A percentile compares a stretch with the other conserved stretches of the same genome.
These are phyloP conservation scores for Tephrocybe sp. DNA, from an alignment of 768 basidiomycete genomes.

Conservation along the genomic window DNA sequence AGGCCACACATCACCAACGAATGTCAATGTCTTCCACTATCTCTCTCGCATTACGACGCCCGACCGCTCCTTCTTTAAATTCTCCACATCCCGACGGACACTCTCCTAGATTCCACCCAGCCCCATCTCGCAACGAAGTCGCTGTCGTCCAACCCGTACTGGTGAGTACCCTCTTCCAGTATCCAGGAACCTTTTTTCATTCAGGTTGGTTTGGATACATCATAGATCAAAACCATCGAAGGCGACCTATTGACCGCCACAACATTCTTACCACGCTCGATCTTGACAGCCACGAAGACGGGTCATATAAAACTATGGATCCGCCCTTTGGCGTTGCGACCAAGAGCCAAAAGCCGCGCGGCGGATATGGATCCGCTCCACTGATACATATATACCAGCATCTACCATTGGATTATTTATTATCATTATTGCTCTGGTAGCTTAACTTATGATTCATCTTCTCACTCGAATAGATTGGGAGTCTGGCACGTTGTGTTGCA, in stretches of 20 bases:
- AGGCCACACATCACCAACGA: slow-evolving; percentile 66
- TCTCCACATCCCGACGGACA: slow-evolving; percentile 36
- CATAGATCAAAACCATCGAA: slow-evolving; percentile 80
- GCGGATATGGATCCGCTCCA: slow-evolving; percentile 16
- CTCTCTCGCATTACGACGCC: slow-evolving; percentile 68
- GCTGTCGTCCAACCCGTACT: slow-evolving; percentile 89
- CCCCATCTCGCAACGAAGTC: slow-evolving; percentile 88
- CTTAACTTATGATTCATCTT: background rate
- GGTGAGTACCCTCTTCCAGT: slow-evolving; percentile 41
- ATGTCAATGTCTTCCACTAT: slow-evolving; percentile 76
- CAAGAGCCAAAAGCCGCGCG: slow-evolving; percentile 23
- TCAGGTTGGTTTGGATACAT: too few relatives aligned
- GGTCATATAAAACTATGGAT: slow-evolving; percentile 87
- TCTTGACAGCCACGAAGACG: slow-evolving; percentile 75
- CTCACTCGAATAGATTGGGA: background rate
- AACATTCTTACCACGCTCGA: slow-evolving; percentile 71
- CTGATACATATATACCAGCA: background rate
- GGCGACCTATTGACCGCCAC: slow-evolving; percentile 73
- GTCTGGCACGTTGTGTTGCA: background rate
- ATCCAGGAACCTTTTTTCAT: too few relatives aligned
- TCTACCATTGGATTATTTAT: background rate
- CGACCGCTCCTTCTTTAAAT: slow-evolving; percentile 46
- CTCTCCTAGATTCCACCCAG: slow-evolving; percentile 71
- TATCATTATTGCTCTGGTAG: slow-evolving; percentile 7
- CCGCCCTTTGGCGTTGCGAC: slow-evolving; percentile 56